Base-by-base conservation (phyloP, 306 rosid genomes). In the Gastrolobium villosum region DNA sequence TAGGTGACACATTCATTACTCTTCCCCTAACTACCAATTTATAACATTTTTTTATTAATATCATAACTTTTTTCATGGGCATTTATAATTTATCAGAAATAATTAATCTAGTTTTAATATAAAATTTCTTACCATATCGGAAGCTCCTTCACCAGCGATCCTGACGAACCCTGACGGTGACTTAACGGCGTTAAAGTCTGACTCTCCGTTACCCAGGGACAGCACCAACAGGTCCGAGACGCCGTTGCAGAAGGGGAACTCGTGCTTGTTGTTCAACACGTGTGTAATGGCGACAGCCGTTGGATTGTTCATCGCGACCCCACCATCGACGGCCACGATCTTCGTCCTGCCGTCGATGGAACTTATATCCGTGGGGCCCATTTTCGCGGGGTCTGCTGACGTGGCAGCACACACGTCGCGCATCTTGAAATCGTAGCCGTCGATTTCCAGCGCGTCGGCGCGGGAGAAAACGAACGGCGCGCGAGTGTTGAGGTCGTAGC, bases 381-480 rank as follows among this genome's bases (percentile, higher is more conserved):
- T 61, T 0, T 83, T 8, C 2, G 70, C 54, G 0, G 83, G 86
- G 50, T 86, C 78, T 0, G 86, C 85, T 31, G 91, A 90, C 59
- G 97, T 94, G 83, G 97, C 97, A 6, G 83, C 50, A 37, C 97
- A 94, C 2, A 92, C 95, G 50, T 94, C 97, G 26, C 84, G 86
- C 85, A 94, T 92, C 89, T 88, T 92, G 86, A 92, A 94, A 83
- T 94, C 99, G 54, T 89, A 92, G 74, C 94, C 89, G 88, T 94
- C 99, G 84, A 91, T 64, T 81, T 94, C 99, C 39, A 88, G 76
- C 2, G 99, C 99, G 71, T 92, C 99, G 70, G 99, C 97, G 81
- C 99, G 95, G 60, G 99, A 94, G 86, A 94, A 92, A 77, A 94
- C 76, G 72, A 94, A 92, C 34, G 99, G 97, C 5, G 97, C 93